Evolutionary conservation across 169 alveolate species (phyloP).

Genomic region (Plasmodium gaboni): DNA sequence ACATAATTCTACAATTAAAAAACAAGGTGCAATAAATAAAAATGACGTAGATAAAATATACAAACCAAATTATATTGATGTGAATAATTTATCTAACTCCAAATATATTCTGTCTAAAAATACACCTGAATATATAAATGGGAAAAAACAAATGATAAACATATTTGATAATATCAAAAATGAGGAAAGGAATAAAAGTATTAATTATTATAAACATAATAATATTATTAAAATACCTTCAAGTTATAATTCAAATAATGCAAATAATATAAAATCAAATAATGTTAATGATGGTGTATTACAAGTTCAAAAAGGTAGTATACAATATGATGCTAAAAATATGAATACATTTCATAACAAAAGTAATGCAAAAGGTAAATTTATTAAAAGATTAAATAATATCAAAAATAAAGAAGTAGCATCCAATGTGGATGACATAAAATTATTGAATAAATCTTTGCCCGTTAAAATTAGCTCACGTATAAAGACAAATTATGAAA

Average conservation of each 20-base stretch:
- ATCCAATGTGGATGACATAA: too few relatives aligned
- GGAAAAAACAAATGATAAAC: conserved; percentile 12
- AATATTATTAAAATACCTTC: conserved; percentile 13
- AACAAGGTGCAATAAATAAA: conserved; percentile 15
- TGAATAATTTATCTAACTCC: not conserved
- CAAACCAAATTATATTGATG: conserved; percentile 2
- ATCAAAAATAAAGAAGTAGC: too few relatives aligned
- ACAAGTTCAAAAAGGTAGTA: too few relatives aligned
- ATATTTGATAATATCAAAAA: conserved; percentile 1
- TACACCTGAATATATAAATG: conserved; percentile 29
- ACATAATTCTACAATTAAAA: not conserved
- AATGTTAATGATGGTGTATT: too few relatives aligned
- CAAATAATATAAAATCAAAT: not conserved
- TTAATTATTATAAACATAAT: not conserved
- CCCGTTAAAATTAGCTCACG: too few relatives aligned
- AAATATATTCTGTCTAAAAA: conserved; percentile 38
- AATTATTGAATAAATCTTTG: too few relatives aligned
- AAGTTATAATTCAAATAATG: conserved; percentile 9
- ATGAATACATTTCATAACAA: too few relatives aligned
- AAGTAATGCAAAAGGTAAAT: too few relatives aligned
- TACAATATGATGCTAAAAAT: too few relatives aligned
- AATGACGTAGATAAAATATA: conserved; percentile 16
- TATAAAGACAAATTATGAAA: too few relatives aligned
- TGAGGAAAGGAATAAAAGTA: not conserved
- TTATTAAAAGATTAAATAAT: too few relatives aligned